phyloP scores from a whole-genome alignment of 2,329 filamentous ascomycete species.

The Monosporascus sp. region DNA sequence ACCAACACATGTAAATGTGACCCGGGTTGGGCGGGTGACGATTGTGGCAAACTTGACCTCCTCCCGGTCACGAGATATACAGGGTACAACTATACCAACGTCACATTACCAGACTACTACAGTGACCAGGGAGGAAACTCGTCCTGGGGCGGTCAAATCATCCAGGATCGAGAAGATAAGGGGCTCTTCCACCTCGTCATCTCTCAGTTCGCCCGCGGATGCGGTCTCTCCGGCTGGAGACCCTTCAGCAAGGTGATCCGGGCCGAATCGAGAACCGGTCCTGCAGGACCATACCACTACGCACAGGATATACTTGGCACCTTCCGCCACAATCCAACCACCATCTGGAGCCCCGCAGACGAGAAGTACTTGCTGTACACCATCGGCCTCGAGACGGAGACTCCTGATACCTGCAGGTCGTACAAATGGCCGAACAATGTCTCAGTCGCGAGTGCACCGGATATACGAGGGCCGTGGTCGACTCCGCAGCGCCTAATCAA shows the following conservation, averaged over 20 bases:
- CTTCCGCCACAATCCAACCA: conserved; percentile 42
- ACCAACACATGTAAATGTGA: conserved; percentile 26
- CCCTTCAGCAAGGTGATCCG: conserved; percentile 39
- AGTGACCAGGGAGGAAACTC: conserved; percentile 29
- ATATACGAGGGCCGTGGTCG: conserved; percentile 14
- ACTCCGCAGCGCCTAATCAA: conserved; percentile 11
- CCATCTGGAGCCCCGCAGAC: conserved; percentile 39
- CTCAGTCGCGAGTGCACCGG: conserved; percentile 24
- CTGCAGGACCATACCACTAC: conserved; percentile 38
- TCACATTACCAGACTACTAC: conserved; percentile 20
- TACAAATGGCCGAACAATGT: conserved; percentile 24
- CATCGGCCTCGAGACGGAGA: conserved; percentile 32
- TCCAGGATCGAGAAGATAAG: conserved; percentile 34
- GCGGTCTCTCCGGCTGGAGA: conserved; percentile 41
- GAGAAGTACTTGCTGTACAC: conserved; percentile 37
- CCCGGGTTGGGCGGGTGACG: conserved; percentile 35
- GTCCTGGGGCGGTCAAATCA: conserved; percentile 42
- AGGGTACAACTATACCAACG: conserved; percentile 41
- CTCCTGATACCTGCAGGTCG: conserved; percentile 17
- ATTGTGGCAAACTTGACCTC: conserved; percentile 41
- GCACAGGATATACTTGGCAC: conserved; percentile 32
- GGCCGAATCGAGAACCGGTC: conserved; percentile 37
- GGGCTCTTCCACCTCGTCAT: conserved; percentile 38
- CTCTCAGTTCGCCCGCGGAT: conserved; percentile 39
- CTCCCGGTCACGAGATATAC: conserved; percentile 31